A percentile compares a stretch with the other conserved stretches of the same genome.
phyloP scores from a whole-genome alignment of 1,139 yeast species.

The Candida freyschussii region DNA sequence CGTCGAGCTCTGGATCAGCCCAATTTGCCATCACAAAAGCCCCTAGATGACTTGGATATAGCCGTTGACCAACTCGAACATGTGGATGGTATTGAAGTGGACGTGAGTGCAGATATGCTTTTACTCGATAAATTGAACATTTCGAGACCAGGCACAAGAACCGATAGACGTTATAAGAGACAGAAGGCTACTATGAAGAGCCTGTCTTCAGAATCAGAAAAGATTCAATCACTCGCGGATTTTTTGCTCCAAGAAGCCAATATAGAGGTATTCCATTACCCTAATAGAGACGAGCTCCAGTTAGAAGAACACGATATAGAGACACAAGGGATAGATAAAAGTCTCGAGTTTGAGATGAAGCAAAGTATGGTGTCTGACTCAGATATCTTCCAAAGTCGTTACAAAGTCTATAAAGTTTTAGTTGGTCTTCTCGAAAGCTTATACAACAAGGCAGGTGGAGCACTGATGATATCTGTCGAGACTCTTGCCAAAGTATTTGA shows the following conservation, averaged over 20 bases:
- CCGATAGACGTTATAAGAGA: slow-evolving; percentile 16
- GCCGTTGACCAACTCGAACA: slow-evolving; percentile 2
- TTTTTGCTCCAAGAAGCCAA: slow-evolving; percentile 17
- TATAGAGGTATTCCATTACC: slow-evolving; percentile 11
- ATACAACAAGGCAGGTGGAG: slow-evolving; percentile 6
- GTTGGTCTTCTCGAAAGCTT: slow-evolving; percentile 12
- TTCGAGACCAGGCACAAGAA: slow-evolving; percentile 18
- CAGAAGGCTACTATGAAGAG: slow-evolving; percentile 11
- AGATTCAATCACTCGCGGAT: slow-evolving; percentile 9
- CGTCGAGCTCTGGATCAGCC: no score
- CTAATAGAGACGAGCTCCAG: slow-evolving; percentile 15
- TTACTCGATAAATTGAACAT: slow-evolving; percentile 17
- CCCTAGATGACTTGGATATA: slow-evolving; percentile 2
- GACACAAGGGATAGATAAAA: slow-evolving; percentile 7
- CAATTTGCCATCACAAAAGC: slow-evolving; percentile 1
- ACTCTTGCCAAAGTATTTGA: slow-evolving; percentile 18
- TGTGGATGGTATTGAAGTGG: slow-evolving; percentile 6
- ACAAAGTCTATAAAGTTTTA: slow-evolving; percentile 15
- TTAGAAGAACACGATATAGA: slow-evolving; percentile 1
- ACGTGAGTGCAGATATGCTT: slow-evolving; percentile 9
- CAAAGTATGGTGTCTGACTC: slow-evolving; percentile 5
- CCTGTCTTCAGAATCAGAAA: slow-evolving; percentile 9
- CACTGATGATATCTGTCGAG: slow-evolving; percentile 13
- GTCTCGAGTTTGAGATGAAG: slow-evolving; percentile 17
- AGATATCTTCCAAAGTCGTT: slow-evolving; percentile 8